Conservation (phyloP, 2,329 filamentous ascomycete genomes). For the Emericellopsis cladophorae region DNA sequence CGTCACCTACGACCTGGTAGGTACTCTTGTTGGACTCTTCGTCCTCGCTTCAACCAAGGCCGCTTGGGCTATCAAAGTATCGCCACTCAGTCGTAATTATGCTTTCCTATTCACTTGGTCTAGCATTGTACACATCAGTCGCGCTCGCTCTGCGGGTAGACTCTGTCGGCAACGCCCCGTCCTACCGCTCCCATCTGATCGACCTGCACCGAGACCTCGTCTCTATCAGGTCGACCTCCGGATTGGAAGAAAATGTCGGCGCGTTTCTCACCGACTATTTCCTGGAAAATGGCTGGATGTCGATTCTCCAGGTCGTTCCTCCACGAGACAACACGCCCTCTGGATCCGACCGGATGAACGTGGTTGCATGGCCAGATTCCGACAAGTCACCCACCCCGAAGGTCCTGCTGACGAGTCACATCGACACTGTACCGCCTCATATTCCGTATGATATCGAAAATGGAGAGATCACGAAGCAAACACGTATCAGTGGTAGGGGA, state of each 20-base stretch:
- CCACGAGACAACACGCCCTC: slow-evolving; percentile 15
- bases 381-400: slow-evolving; percentile 33
- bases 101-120: too few species aligned
- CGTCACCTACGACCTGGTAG: too few species aligned
- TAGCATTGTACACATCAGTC: too few species aligned
- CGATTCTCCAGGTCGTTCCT: slow-evolving; percentile 26
- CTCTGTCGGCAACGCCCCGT: slow-evolving; percentile 9
- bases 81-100: too few species aligned
- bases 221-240: slow-evolving; percentile 58
- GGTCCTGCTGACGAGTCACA: slow-evolving; percentile 66
- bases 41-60: too few species aligned
- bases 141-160: too few species aligned
- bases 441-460: slow-evolving; percentile 53
- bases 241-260: slow-evolving; percentile 56
- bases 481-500: slow-evolving; percentile 58
- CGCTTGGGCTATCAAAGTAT: too few species aligned
- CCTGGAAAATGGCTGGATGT: slow-evolving; percentile 27
- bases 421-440: slow-evolving; percentile 65
- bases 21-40: too few species aligned
- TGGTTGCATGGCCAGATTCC: slow-evolving; percentile 2
- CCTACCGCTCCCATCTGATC: slow-evolving; percentile 42
- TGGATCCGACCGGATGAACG: slow-evolving; percentile 10
- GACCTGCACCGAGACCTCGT: slow-evolving; percentile 66
- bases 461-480: slow-evolving; percentile 26
- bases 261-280: slow-evolving; percentile 58